Conservation (phyloP, 1,139 yeast genomes). For the Williopsis jadinii region DNA sequence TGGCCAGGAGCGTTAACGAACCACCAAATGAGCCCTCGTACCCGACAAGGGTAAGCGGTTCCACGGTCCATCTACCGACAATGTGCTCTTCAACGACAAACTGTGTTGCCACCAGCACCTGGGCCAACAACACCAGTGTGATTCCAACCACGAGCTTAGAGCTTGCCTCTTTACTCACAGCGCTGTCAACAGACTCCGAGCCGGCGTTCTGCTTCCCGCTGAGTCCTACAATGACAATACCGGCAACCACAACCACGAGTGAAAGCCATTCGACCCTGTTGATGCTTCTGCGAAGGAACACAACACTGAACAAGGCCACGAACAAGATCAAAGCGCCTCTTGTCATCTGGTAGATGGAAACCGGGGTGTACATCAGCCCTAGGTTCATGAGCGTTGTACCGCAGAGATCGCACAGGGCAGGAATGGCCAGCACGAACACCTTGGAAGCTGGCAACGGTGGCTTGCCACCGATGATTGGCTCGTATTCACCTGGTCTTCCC, state of each 20-base stretch:
- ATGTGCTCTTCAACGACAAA: constrained; percentile 76
- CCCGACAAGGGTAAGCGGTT: constrained; percentile 64
- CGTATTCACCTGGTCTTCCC: not conserved
- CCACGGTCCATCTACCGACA: constrained; percentile 43
- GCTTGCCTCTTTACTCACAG: constrained; percentile 9
- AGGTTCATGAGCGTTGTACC: constrained; percentile 73
- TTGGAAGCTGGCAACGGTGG: constrained; percentile 20
- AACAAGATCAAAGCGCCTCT: constrained; percentile 72
- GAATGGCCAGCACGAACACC: constrained; percentile 40
- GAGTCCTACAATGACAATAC: constrained; percentile 67
- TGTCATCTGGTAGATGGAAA: constrained; percentile 81
- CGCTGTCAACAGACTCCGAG: constrained; percentile 4
- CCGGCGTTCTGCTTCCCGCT: constrained; percentile 41
- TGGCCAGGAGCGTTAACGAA: constrained; percentile 34
- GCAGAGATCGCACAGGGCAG: constrained; percentile 63
- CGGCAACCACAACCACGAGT: constrained; percentile 51
- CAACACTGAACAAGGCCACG: constrained; percentile 66
- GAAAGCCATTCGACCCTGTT: constrained; percentile 65
- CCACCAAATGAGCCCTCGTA: constrained; percentile 71
- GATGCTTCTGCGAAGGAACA: constrained; percentile 52
- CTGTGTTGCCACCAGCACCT: constrained; percentile 63
- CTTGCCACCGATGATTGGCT: constrained; percentile 8
- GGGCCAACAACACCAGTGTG: constrained; percentile 51
- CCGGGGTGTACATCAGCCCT: constrained; percentile 73
- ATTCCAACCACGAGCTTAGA: constrained; percentile 44